Percentiles rank a stretch among this genome's conserved stretches.
These are phyloP conservation scores for Coemansia sp. DNA, from an alignment of 192 early-diverging fungal genomes.

Conservation along the genomic window DNA sequence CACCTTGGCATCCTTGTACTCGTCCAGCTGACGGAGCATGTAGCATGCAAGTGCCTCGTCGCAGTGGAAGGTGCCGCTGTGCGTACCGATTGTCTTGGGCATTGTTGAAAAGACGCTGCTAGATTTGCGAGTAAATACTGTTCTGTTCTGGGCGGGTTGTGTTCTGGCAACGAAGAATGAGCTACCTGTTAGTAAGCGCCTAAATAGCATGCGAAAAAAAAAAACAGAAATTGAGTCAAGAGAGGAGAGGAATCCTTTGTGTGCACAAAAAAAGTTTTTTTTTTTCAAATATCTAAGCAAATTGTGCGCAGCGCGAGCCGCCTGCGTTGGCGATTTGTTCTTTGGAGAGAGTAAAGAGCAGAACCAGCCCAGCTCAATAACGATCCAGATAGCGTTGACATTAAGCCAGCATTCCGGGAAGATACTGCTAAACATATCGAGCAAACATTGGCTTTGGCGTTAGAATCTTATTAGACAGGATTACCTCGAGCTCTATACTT, in stretches of 20 bases:
- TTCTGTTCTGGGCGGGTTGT: neutral
- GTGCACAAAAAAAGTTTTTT: neutral
- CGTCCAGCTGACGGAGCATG: constrained; percentile 69
- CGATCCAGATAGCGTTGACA: no score
- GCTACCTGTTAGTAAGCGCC: neutral
- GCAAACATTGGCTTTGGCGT: no score
- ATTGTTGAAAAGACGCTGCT: constrained; percentile 14
- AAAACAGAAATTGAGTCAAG: neutral
- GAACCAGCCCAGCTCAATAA: no score
- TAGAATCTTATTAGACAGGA: no score
- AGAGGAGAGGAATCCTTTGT: neutral
- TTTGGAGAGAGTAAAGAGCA: no score
- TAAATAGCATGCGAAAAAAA: neutral
- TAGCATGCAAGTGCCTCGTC: constrained; percentile 91
- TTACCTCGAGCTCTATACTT: no score
- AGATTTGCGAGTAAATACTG: neutral
- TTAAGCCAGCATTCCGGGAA: no score
- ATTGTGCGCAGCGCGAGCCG: no score
- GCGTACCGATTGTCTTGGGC: constrained; percentile 73
- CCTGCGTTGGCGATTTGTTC: no score
- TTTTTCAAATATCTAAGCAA: no score
- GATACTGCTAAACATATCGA: no score
- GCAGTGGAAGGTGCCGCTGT: constrained; percentile 82
- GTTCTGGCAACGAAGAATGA: neutral
- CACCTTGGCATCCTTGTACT: constrained; percentile 66